Evolutionary conservation across 2,329 filamentous ascomycete species (phyloP), one percentile per base, ranked within the genome.

Genomic region (Colletotrichum higginsianum): DNA sequence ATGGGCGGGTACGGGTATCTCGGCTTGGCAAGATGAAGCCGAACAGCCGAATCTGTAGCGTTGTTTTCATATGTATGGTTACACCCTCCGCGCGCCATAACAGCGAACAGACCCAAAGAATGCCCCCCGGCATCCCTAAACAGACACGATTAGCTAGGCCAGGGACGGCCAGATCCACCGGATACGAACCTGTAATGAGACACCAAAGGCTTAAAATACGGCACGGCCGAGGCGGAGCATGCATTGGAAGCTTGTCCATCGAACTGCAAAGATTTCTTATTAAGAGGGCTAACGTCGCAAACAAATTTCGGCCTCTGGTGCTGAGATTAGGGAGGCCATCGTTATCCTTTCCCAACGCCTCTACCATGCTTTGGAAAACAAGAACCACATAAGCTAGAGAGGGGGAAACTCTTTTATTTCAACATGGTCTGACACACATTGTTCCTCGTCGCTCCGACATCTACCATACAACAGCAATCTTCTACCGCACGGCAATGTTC

Each of bases 401-500:
- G 30, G 7, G 21, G 7, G 21, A 15, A 2, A 35, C 30, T 44
- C 38, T 30, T 57, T 58, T 42, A 26, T 64, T 61, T 49, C 53
- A 23, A 56, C 58, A 42, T 68, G 7, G 53, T 44, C 58, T 66
- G 50, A 58, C 68, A 49, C 49, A 6, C 47, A 21, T 38, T 53
- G 30, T 35, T 9, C 30, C 35, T 18, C 7, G 12, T 16, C 40
- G 13, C 35, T 50, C 30, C 30, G 8, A 35, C 30, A 35, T 35
- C 47, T 61, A 40, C 30, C 26, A 7, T 35, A 21, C 18, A 12
- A 3, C 23, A 18, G n/a, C 23, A 40, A 2, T 35, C 30, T 9
- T n/a, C 42, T 46, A 72, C 49, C 66, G 66, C 61, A 70, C 70
- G 26, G 63, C 67, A 49, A 71, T 71, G 40, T 73, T 69, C 73